A percentile compares a stretch with the other conserved stretches of the same genome.
Evolutionary conservation across 306 rosid species (phyloP).

Genomic region (Cajanus cajan): DNA sequence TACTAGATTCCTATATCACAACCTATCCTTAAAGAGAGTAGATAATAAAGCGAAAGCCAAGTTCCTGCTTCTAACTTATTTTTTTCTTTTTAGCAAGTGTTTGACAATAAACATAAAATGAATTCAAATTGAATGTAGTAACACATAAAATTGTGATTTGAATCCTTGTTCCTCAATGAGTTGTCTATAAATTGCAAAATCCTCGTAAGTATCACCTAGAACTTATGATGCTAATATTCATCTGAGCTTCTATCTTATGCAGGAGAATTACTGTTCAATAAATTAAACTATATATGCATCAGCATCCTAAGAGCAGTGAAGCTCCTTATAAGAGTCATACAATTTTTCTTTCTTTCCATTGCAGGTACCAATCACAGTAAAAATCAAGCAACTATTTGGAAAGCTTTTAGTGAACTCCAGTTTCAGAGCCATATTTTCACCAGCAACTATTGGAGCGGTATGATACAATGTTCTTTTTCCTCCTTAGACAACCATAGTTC

Average conservation of each 20-base stretch:
- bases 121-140: neutral
- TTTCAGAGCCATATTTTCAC: constrained; percentile 66
- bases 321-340: neutral
- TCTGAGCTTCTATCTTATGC: constrained; percentile 11
- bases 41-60: neutral
- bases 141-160: neutral
- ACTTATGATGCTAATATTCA: neutral
- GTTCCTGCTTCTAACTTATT: neutral
- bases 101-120: neutral
- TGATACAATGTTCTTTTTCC: neutral
- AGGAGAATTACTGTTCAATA: neutral
- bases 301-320: neutral
- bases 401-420: constrained; percentile 40
- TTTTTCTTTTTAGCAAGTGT: neutral
- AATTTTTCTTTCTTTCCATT: neutral
- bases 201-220: neutral
- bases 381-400: constrained; percentile 31
- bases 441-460: constrained; percentile 85
- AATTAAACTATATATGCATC: neutral
- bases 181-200: constrained; percentile 1
- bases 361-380: constrained; percentile 41
- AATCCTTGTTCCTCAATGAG: neutral
- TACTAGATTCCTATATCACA: neutral
- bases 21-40: neutral
- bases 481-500: neutral